Evolutionary conservation across 2,329 filamentous ascomycete genomes (phyloP), one percentile per base, ranked within the genome.

Genomic region (Raffaelea albimanens): DNA sequence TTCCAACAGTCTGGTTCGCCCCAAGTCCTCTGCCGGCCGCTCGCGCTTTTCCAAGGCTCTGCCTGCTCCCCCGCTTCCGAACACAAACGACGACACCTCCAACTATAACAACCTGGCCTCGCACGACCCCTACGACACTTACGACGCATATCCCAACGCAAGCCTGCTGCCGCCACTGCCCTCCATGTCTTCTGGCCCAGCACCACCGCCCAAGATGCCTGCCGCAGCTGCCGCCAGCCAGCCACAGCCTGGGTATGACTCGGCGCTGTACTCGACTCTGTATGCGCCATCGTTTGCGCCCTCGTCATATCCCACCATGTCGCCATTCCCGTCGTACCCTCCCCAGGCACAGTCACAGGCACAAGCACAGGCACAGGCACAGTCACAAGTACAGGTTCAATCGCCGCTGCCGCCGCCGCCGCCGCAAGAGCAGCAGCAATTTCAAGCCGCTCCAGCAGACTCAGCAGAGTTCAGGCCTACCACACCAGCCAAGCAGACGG

Each of bases 11-110:
- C 25, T 29, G 7, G 25, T 5, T n/a, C 34, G 34, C 49, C 62
- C 48, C 55, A 57, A 50, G 48, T 59, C 61, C 60, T 61, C 58
- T 53, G 72, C 72, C 53, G 72, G 72, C 56, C 64, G 67, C 47
- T 78, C 75, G 55, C 73, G 75, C 59, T 76, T 75, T 63, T 78
- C 75, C 58, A 80, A 80, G 63, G 75, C 73, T 31, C 64, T 80
- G 53, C 76, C 75, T 31, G 64, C 67, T 47, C 71, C 75, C 46
- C 61, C 67, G 25, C 52, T 56, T n/a, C 47, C 51, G 56, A 43
- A 9, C 50, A 5, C 46, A n/a, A n/a, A n/a, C n/a, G n/a, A n/a
- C n/a, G n/a, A n/a, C n/a, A n/a, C n/a, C n/a, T n/a, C n/a, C n/a
- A n/a, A n/a, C n/a, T n/a, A n/a, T n/a, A n/a, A n/a, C n/a, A n/a